A percentile compares a stretch with the other conserved stretches of the same genome.
Conservation (phyloP, 495 filamentous ascomycete genomes). For the Lasiosphaeria ovina region DNA sequence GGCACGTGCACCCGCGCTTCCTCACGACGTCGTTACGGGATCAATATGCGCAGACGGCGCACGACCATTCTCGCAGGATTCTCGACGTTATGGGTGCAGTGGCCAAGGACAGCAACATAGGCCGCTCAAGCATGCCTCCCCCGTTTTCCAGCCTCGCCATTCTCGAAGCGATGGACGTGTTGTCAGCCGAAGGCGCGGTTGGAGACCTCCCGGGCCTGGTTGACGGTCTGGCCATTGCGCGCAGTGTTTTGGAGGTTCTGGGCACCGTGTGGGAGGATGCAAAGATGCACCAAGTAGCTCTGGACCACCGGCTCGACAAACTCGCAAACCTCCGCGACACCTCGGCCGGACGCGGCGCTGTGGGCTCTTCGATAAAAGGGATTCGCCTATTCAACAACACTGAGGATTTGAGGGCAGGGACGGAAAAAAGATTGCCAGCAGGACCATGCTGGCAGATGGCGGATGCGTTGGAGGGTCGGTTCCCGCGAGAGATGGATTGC, state of each 20-base stretch:
- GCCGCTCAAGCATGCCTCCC: slow-evolving; percentile 16
- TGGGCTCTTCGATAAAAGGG: slow-evolving; percentile 3
- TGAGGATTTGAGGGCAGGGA: neutral
- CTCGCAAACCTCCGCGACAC: slow-evolving; percentile 20
- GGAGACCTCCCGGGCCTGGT: slow-evolving; percentile 22
- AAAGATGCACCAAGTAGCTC: slow-evolving; percentile 17
- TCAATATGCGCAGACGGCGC: slow-evolving; percentile 15
- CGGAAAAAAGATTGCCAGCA: slow-evolving; percentile 1
- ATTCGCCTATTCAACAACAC: slow-evolving; percentile 15
- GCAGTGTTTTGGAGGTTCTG: slow-evolving; percentile 22
- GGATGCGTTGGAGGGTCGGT: slow-evolving; percentile 23
- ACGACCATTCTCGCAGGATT: slow-evolving; percentile 23
- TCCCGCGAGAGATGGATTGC: slow-evolving; percentile 29
- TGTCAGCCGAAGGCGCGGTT: slow-evolving; percentile 25
- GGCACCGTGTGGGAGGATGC: slow-evolving; percentile 25
- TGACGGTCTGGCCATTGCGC: slow-evolving; percentile 21
- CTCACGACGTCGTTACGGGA: slow-evolving; percentile 6
- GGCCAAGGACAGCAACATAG: slow-evolving; percentile 18
- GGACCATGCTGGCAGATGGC: slow-evolving; percentile 25
- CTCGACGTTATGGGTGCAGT: slow-evolving; percentile 23
- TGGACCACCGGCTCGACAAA: slow-evolving; percentile 26
- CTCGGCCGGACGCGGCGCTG: neutral
- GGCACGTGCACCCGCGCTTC: slow-evolving; percentile 42
- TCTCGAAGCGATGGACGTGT: slow-evolving; percentile 28
- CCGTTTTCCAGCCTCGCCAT: slow-evolving; percentile 25